Evolutionary conservation across 139 green algal genomes (phyloP), one percentile per base, ranked within the genome.

Genomic region (Chloropicon primus): DNA sequence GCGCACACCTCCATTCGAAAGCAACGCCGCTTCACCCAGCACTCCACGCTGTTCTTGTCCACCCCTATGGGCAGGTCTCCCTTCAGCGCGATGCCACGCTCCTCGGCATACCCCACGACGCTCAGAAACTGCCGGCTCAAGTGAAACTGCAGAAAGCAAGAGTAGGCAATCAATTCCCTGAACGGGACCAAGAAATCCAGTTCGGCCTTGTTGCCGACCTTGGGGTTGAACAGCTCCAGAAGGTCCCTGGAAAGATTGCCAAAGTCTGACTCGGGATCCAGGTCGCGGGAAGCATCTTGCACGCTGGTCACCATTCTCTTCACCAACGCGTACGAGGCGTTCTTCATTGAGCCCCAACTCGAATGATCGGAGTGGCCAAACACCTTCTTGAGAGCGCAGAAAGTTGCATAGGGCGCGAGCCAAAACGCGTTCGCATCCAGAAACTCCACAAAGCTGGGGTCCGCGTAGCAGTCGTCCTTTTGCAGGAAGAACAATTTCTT

Each of bases 11-110:
- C 74, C 91, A 97, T 97, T 29, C 88, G 82, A 86, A 98, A 98
- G 71, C 97, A 84, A 29, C 85, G 80, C 0, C 91, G 92, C 41
- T 89, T 76, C 72, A 91, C 72, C 94, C 94, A 98, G 0, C 88
- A 93, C 85, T 98, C 94, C 62, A 97, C 94, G 77, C 84, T 92
- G 78, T 85, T 78, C 82, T 96, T 97, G 86, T 97, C 92, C 27
- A 98, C 94, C 1, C 92, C 94, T 25, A 98, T 98, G 75, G 94
- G 94, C 26, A 98, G 84, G 85, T 98, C 94, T 22, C 94, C 94
- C 81, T 98, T 98, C 1, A 98, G 83, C 2, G 91, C 90, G 1
- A 98, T 88, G 2, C 87, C 77, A 17, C 80, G 79, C 2, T 29
- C 24, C 25, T 81, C 81, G 0, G 92, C 92, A 71, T 96, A 90